Percentiles rank a stretch among this genome's conserved stretches.
phyloP scores from a whole-genome alignment of 768 basidiomycete species.

The Rhodotorula kratochvilovae region DNA sequence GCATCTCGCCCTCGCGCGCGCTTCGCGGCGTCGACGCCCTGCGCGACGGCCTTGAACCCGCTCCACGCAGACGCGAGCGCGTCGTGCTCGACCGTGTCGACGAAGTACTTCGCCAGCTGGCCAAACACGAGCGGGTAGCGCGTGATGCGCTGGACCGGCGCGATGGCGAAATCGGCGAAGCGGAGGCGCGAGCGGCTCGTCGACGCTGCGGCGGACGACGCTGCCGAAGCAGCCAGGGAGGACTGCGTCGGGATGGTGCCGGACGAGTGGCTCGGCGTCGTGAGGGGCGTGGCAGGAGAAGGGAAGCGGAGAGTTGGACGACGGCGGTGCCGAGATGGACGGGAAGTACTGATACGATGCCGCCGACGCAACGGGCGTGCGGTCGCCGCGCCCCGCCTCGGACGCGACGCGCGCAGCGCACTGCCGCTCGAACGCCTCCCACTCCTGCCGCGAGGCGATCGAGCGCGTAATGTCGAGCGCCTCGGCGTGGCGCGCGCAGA shows the following conservation, averaged over 20 bases:
- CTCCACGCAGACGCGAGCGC: constrained; percentile 50
- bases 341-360: constrained; percentile 24
- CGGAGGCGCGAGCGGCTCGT: constrained; percentile 41
- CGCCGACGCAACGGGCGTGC: constrained; percentile 3
- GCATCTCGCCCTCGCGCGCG: constrained; percentile 61
- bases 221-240: constrained; percentile 32
- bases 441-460: constrained; percentile 64
- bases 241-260: constrained; percentile 49
- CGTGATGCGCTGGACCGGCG: constrained; percentile 94
- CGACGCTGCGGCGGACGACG: constrained; percentile 13
- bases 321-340: constrained; percentile 15
- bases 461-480: constrained; percentile 70
- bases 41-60: constrained; percentile 71
- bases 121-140: constrained; percentile 86
- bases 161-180: constrained; percentile 82
- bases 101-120: constrained; percentile 53
- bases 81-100: constrained; percentile 6
- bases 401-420: constrained; percentile 54
- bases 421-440: constrained; percentile 75
- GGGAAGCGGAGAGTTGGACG: constrained; percentile 5
- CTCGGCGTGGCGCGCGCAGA: constrained; percentile 80
- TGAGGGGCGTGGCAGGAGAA: background rate
- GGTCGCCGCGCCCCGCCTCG: constrained; percentile 44
- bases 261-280: constrained; percentile 4
- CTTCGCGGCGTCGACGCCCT: constrained; percentile 75